phyloP scores from a whole-genome alignment of 139 green algal species.

The Microglena sp. region DNA sequence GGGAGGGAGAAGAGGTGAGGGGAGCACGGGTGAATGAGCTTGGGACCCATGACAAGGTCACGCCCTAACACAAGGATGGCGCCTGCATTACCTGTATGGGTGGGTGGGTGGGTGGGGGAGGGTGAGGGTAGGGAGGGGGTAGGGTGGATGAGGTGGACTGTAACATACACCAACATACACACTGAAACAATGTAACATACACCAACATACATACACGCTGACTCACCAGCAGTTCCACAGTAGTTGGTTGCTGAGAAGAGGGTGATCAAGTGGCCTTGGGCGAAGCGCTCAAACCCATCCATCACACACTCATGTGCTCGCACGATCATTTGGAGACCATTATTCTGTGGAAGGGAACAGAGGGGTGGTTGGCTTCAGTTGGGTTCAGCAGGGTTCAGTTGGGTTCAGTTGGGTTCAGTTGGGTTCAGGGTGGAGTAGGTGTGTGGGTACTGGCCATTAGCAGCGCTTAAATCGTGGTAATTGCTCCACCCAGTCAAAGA shows the following conservation, averaged over 20 bases:
- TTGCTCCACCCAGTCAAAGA: too few species aligned
- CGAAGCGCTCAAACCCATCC: conserved; percentile 99
- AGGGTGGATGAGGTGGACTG: neutral
- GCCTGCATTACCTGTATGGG: conserved; percentile 64
- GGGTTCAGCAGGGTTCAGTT: too few species aligned
- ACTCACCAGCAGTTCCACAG: conserved; percentile 85
- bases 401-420: too few species aligned
- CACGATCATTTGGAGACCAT: conserved; percentile 97
- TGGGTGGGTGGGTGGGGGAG: neutral
- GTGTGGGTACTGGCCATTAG: too few species aligned
- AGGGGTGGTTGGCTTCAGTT: too few species aligned
- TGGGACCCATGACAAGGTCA: conserved; percentile 94
- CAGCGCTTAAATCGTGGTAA: too few species aligned
- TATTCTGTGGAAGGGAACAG: conserved; percentile 51
- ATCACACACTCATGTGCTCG: conserved; percentile 99
- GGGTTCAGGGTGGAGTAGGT: too few species aligned
- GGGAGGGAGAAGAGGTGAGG: neutral
- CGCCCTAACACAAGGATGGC: conserved; percentile 87
- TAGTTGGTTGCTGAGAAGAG: conserved; percentile 99
- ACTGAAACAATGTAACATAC: neutral
- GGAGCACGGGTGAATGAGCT: conserved; percentile 99
- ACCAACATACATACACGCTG: conserved; percentile 15
- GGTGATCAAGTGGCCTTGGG: conserved; percentile 90
- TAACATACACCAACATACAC: conserved; percentile 3
- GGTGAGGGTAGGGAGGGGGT: neutral